Conservation (phyloP, 2,329 filamentous ascomycete species). For the Truncatella angustata region DNA sequence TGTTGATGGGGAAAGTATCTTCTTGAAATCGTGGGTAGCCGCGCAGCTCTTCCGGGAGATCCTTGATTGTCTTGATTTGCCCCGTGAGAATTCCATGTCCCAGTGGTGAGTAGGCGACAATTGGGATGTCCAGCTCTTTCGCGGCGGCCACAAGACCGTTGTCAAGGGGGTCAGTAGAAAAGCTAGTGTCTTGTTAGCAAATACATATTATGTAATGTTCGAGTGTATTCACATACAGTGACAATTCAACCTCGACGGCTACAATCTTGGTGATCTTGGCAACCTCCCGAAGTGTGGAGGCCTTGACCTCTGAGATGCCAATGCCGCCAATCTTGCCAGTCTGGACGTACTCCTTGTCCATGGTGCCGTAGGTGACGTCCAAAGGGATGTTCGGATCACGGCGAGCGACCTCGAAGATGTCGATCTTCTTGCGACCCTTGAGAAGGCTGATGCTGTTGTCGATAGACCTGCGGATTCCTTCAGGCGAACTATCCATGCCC, state of each 20-base stretch:
- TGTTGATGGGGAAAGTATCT: slow-evolving; percentile 62
- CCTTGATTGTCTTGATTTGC: slow-evolving; percentile 46
- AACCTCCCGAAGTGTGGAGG: slow-evolving; percentile 35
- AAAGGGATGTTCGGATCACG: slow-evolving; percentile 41
- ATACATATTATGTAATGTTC: background rate
- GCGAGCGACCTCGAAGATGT: slow-evolving; percentile 53
- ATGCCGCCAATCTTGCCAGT: slow-evolving; percentile 39
- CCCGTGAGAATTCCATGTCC: slow-evolving; percentile 58
- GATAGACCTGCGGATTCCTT: slow-evolving; percentile 46
- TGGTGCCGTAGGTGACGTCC: slow-evolving; percentile 30
- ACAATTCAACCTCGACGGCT: slow-evolving; percentile 38
- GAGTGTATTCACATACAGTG: slow-evolving; percentile 22
- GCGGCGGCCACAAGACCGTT: slow-evolving; percentile 43
- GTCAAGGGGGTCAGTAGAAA: slow-evolving; percentile 21
- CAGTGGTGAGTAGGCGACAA: slow-evolving; percentile 72
- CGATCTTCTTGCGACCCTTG: slow-evolving; percentile 47
- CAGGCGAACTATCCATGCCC: slow-evolving; percentile 43
- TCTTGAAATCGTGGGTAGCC: slow-evolving; percentile 58
- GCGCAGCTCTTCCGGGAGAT: slow-evolving; percentile 52
- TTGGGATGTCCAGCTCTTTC: slow-evolving; percentile 62
- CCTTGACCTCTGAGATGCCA: slow-evolving; percentile 37
- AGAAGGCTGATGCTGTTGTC: slow-evolving; percentile 43
- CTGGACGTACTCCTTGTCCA: slow-evolving; percentile 36
- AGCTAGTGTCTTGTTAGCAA: slow-evolving; percentile 16
- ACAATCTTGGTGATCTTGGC: slow-evolving; percentile 32